phyloP scores from a whole-genome alignment of 2,329 filamentous ascomycete genomes.

The Fusarium sp. region DNA sequence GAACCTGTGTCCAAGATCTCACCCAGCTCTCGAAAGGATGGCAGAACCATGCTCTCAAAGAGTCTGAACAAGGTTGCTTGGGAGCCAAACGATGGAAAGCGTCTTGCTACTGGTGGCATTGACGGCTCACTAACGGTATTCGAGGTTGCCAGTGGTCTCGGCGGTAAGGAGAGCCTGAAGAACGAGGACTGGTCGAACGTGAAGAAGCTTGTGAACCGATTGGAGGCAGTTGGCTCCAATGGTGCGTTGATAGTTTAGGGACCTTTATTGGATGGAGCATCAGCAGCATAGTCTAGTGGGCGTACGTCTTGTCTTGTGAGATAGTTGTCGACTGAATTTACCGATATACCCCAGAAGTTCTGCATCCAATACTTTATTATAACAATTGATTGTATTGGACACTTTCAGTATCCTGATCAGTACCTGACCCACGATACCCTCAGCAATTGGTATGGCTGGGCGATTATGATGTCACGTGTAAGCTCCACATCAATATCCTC shows the following conservation, averaged over 20 bases:
- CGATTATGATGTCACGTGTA: conserved; percentile 22
- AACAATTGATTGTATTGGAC: too few relatives aligned
- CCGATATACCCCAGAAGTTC: conserved; percentile 42
- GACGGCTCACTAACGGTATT: conserved; percentile 93
- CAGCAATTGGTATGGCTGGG: neutral
- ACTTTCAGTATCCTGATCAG: neutral
- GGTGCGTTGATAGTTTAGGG: conserved; percentile 57
- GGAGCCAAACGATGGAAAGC: conserved; percentile 89
- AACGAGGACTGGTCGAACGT: conserved; percentile 93
- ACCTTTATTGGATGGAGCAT: conserved; percentile 31
- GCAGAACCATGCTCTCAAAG: conserved; percentile 78
- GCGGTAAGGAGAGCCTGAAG: conserved; percentile 84
- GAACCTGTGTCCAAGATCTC: conserved; percentile 86
- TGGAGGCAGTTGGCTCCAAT: conserved; percentile 72
- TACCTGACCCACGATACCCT: neutral
- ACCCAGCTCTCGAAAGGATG: conserved; percentile 74
- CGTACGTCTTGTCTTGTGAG: conserved; percentile 32
- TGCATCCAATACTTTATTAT: neutral
- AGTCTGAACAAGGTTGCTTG: conserved; percentile 95
- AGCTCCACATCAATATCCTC: conserved; percentile 18
- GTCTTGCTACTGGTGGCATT: conserved; percentile 89
- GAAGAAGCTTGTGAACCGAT: conserved; percentile 84
- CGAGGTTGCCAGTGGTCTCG: conserved; percentile 85
- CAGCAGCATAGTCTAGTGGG: conserved; percentile 25
- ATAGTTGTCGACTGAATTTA: conserved; percentile 32